These are phyloP conservation scores for Schoenoplectus triqueter DNA, from an alignment of 202 grass and related monocot species.

Conservation along the genomic window DNA sequence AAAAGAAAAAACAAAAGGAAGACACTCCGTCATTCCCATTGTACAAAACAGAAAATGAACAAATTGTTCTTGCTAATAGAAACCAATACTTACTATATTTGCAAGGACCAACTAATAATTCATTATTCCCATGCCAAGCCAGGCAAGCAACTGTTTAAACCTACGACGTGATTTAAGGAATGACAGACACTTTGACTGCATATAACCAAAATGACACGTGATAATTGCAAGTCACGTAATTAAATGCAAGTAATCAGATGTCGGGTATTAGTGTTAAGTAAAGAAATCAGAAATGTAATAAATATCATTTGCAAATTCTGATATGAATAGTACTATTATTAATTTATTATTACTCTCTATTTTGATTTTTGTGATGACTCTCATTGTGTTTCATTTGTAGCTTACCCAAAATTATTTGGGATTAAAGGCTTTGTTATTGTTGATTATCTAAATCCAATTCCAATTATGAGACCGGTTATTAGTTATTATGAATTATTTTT, in stretches of 20 bases:
- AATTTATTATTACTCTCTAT: too few species aligned
- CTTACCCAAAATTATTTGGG: too few species aligned
- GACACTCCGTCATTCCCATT: conserved; percentile 1
- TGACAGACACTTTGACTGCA: background rate
- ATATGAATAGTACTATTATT: too few species aligned
- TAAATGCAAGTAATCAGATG: background rate
- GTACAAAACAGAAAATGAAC: conserved; percentile 24
- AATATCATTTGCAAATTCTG: conserved; percentile 10
- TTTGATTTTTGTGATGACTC: too few species aligned
- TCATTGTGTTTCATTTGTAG: too few species aligned
- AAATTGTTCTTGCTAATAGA: background rate
- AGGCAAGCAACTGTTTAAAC: conserved; percentile 4
- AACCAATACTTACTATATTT: background rate
- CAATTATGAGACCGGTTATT: conserved; percentile 6
- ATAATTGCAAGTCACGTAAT: background rate
- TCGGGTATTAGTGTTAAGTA: background rate
- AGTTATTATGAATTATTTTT: background rate
- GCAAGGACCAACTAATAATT: conserved; percentile 15
- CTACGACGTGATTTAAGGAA: background rate
- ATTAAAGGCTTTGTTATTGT: too few species aligned
- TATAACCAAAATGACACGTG: background rate
- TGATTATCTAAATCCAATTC: conserved; percentile 1
- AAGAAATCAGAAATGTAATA: conserved; percentile 5
- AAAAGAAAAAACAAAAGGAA: background rate
- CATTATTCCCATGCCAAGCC: background rate